These are phyloP conservation scores for Pisolithus sp. DNA, from an alignment of 768 basidiomycete species.

Conservation along the genomic window DNA sequence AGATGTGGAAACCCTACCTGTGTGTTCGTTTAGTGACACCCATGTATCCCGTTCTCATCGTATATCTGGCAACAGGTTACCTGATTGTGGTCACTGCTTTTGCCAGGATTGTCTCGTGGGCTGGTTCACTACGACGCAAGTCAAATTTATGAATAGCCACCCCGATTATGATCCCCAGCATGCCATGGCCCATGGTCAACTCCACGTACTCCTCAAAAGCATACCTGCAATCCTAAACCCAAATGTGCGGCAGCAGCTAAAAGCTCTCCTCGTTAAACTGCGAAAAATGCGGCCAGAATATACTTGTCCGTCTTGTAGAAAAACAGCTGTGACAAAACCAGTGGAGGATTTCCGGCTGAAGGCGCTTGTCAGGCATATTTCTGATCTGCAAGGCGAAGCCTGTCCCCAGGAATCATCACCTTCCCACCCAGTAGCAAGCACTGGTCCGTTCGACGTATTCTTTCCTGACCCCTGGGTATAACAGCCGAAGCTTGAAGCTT, in stretches of 20 bases:
- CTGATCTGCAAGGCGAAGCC: conserved; percentile 41
- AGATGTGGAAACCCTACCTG: conserved; percentile 66
- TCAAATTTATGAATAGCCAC: conserved; percentile 41
- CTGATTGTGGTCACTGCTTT: conserved; percentile 66
- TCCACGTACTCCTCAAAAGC: conserved; percentile 12
- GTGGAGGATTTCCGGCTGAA: conserved; percentile 60
- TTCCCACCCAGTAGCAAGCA: neutral
- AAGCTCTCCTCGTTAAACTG: conserved; percentile 14
- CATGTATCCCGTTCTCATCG: neutral
- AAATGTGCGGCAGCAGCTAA: conserved; percentile 13
- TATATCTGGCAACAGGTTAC: conserved; percentile 35
- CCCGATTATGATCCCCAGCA: conserved; percentile 39
- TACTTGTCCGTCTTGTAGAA: conserved; percentile 64
- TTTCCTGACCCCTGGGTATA: conserved; percentile 26
- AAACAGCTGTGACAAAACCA: conserved; percentile 41
- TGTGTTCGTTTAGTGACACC: conserved; percentile 27
- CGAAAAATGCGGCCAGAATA: conserved; percentile 42
- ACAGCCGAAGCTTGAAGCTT: neutral
- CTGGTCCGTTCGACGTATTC: conserved; percentile 42
- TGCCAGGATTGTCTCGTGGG: conserved; percentile 57
- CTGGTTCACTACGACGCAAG: conserved; percentile 44
- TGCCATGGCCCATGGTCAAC: conserved; percentile 9
- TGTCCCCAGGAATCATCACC: conserved; percentile 26
- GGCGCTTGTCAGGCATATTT: conserved; percentile 45
- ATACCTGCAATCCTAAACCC: conserved; percentile 2